phyloP scores from a whole-genome alignment of 2,329 filamentous ascomycete species.

The Verticillium nonalfalfae region DNA sequence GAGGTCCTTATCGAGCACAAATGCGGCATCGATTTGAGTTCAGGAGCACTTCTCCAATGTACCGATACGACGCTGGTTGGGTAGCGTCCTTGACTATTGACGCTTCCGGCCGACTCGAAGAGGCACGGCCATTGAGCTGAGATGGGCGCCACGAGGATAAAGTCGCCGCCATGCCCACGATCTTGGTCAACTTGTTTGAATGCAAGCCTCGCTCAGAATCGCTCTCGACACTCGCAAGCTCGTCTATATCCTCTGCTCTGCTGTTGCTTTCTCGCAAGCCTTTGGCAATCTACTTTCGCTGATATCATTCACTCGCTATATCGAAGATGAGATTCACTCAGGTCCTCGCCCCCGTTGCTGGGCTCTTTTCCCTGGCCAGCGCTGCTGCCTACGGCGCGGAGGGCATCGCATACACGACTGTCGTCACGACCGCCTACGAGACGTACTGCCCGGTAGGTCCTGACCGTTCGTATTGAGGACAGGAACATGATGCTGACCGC shows the following conservation, averaged over 20 bases:
- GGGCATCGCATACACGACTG: conserved; percentile 24
- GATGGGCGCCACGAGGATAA: background rate
- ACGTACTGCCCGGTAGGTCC: conserved; percentile 36
- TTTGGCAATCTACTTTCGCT: conserved; percentile 12
- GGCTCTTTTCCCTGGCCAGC: conserved; percentile 21
- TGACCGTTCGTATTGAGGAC: background rate
- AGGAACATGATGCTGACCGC: background rate
- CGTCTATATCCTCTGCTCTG: background rate
- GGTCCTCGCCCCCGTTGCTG: conserved; percentile 21
- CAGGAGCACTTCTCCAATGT: background rate
- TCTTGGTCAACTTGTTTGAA: background rate
- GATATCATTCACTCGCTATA: conserved; percentile 1
- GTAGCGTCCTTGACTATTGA: background rate
- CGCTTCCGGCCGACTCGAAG: background rate
- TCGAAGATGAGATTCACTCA: conserved; percentile 29
- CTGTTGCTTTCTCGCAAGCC: conserved; percentile 2
- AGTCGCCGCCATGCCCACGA: background rate
- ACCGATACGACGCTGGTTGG: background rate
- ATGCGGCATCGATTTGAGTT: background rate
- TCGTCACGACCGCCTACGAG: conserved; percentile 28
- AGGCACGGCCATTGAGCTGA: background rate
- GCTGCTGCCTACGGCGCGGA: conserved; percentile 15
- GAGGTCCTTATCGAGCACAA: background rate
- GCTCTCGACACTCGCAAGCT: background rate
- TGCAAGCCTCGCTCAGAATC: background rate